Percentiles rank a stretch among this genome's conserved stretches.
Evolutionary conservation across 257 asterid genomes (phyloP).

Genomic region (Rubia yunnanensis): DNA sequence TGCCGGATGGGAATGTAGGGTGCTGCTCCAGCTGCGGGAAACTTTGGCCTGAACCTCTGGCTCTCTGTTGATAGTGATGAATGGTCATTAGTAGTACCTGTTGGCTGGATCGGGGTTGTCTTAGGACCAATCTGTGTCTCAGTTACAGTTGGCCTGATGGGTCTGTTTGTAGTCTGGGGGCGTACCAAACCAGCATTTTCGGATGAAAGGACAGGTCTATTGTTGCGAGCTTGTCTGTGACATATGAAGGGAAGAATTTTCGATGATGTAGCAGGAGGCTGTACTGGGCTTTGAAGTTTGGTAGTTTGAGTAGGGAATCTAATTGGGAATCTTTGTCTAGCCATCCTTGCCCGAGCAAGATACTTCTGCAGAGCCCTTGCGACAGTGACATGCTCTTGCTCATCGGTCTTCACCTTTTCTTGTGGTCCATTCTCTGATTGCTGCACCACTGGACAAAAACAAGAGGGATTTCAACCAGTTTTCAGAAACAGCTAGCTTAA

Average conservation of each 20-base stretch:
- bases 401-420: conserved; percentile 56
- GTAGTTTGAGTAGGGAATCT: conserved; percentile 57
- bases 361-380: conserved; percentile 88
- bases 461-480: conserved; percentile 12
- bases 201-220: conserved; percentile 28
- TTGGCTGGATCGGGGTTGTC: conserved; percentile 37
- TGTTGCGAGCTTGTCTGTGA: conserved; percentile 51
- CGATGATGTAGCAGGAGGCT: conserved; percentile 57
- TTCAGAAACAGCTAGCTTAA: neutral
- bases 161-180: conserved; percentile 29
- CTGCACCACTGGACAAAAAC: conserved; percentile 54
- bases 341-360: conserved; percentile 52
- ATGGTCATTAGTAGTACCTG: conserved; percentile 24
- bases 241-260: conserved; percentile 87
- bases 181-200: conserved; percentile 26
- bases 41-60: conserved; percentile 31
- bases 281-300: conserved; percentile 49
- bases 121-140: conserved; percentile 11
- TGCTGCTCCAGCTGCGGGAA: conserved; percentile 79
- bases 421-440: conserved; percentile 49
- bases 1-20: conserved; percentile 83
- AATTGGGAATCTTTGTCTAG: conserved; percentile 60
- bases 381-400: conserved; percentile 87
- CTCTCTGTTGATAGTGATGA: conserved; percentile 31
- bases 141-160: conserved; percentile 7